These are phyloP conservation scores for Hypoxylon rickii DNA, from an alignment of 495 filamentous ascomycete species.

Conservation along the genomic window DNA sequence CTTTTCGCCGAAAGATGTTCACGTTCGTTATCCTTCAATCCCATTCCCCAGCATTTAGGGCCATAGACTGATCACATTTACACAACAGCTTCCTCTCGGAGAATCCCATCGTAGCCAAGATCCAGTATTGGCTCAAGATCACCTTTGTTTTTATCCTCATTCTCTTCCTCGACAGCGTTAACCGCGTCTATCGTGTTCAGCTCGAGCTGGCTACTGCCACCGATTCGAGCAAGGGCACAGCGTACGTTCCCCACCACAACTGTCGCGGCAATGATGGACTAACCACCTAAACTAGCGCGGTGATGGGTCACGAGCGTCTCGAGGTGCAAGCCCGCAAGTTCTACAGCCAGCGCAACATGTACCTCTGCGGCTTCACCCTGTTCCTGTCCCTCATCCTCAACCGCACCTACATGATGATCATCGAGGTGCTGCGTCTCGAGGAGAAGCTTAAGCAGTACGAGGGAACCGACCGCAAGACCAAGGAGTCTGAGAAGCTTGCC, in stretches of 20 bases:
- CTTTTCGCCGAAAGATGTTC: constrained; percentile 84
- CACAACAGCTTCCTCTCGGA: constrained; percentile 72
- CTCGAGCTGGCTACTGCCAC: constrained; percentile 71
- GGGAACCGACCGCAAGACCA: constrained; percentile 73
- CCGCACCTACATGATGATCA: constrained; percentile 97
- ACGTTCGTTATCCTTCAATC: constrained; percentile 57
- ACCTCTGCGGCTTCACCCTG: constrained; percentile 98
- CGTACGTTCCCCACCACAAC: constrained; percentile 23
- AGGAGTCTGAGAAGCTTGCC: constrained; percentile 77
- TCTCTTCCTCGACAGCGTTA: constrained; percentile 97
- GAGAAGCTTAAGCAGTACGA: constrained; percentile 88
- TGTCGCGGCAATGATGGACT: too few relatives aligned
- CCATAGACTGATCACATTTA: constrained; percentile 1
- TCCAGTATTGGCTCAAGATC: constrained; percentile 70
- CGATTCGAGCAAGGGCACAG: constrained; percentile 42
- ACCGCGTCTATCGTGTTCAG: constrained; percentile 96
- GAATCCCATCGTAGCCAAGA: constrained; percentile 65
- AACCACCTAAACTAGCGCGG: constrained; percentile 47
- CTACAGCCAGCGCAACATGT: constrained; percentile 99
- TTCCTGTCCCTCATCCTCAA: constrained; percentile 99
- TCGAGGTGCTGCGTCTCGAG: constrained; percentile 91
- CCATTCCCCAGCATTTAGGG: neutral
- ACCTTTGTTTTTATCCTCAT: constrained; percentile 98
- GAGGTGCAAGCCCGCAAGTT: constrained; percentile 99
- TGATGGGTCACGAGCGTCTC: constrained; percentile 89